Evolutionary conservation across 2,329 filamentous ascomycete species (phyloP).

Genomic region (Phialemoniopsis sp.): DNA sequence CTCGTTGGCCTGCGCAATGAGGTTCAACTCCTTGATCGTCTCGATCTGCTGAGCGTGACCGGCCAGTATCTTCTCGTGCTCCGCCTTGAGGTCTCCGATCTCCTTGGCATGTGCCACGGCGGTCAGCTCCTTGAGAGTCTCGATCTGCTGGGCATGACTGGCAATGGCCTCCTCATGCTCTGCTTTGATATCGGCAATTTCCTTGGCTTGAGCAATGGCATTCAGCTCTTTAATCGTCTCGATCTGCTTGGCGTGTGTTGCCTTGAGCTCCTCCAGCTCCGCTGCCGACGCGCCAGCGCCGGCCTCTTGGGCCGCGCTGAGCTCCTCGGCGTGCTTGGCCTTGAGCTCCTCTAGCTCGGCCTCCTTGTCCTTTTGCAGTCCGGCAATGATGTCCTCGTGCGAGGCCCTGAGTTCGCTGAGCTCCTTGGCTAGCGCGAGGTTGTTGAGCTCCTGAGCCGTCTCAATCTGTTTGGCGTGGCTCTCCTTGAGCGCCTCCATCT

Average conservation of each 20-base stretch:
- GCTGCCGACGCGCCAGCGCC: constrained; percentile 15
- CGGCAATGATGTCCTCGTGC: constrained; percentile 36
- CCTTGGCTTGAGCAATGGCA: constrained; percentile 28
- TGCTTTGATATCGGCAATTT: constrained; percentile 45
- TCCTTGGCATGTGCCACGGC: constrained; percentile 19
- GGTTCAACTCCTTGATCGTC: constrained; percentile 30
- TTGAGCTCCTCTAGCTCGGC: constrained; percentile 32
- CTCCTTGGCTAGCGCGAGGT: constrained; percentile 23
- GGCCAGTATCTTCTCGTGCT: constrained; percentile 16
- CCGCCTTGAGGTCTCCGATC: constrained; percentile 9
- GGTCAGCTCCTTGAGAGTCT: constrained; percentile 3
- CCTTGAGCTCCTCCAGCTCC: constrained; percentile 16
- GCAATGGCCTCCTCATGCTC: constrained; percentile 25
- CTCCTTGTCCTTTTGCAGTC: constrained; percentile 34
- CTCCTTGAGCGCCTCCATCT: constrained; percentile 50
- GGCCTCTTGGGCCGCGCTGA: constrained; percentile 17
- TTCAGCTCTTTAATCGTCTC: constrained; percentile 12
- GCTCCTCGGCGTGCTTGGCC: constrained; percentile 20
- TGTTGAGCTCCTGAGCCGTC: constrained; percentile 13
- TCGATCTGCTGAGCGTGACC: constrained; percentile 34
- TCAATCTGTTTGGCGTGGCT: constrained; percentile 44
- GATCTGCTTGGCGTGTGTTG: constrained; percentile 32
- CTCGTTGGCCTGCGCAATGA: constrained; percentile 29
- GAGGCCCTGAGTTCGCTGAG: constrained; percentile 33
- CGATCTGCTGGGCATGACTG: constrained; percentile 32